Evolutionary conservation across 129 eudicot species (phyloP), one percentile per base, ranked within the genome.

Genomic region (Pulicaria dysenterica): DNA sequence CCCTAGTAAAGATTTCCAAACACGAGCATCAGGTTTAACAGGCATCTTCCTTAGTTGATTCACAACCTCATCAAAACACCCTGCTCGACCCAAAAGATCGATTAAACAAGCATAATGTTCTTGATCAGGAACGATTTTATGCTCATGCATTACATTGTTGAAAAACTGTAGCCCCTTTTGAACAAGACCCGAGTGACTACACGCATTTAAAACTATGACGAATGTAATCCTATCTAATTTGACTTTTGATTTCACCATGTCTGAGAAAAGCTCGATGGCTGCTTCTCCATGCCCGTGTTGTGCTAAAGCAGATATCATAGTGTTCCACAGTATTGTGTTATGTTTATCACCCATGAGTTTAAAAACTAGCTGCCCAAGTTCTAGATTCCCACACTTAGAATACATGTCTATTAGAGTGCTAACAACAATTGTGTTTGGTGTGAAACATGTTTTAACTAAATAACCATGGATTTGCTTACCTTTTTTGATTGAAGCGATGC

Each of bases 91-190:
- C 71, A 90, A 80, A 47, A 93, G 87, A 81, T 87, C 95, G 15
- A 87, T 74, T 59, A 93, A 78, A 82, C 96, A 90, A 6, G 98
- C 86, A 65, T 87, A 93, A 78, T 93, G 98, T 72, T 88, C 96
- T 73, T 78, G 86, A 82, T 83, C 86, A 24, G 87, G 95, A 73
- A 39, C 10, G 8, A 84, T 72, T 6, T 67, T 49, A 61, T 84
- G 78, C 75, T 77, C 75, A 46, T 19, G 45, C 41, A 62, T 63
- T 83, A 82, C 78, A 8, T 72, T 83, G 50, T 84, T 77, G 41
- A 94, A 86, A 47, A 76, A 51, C 12, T 19, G 42, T 3, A 79
- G 78, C 40, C 97, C 98, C 56, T 83, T 83, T 44, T 82, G 62
- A 41, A 84, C 87, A 37, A 85, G 90, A 31, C 93, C 89, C 1